These are phyloP conservation scores for Saccharomycopsis sp. DNA, from an alignment of 805 yeast genomes.

Conservation along the genomic window DNA sequence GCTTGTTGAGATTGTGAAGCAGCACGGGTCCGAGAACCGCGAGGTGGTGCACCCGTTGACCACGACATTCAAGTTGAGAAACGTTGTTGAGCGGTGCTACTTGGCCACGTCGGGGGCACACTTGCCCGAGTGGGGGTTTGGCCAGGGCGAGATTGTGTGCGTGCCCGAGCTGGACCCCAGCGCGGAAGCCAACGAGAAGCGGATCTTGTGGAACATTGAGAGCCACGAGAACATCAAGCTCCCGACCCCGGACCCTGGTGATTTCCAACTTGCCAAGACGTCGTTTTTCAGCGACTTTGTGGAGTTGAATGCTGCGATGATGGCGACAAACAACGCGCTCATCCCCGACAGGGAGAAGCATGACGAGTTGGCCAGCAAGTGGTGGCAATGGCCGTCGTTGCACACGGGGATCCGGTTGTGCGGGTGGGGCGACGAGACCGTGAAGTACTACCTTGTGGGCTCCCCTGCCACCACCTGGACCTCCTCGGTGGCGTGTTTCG, in stretches of 20 bases:
- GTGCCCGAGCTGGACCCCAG: conserved; percentile 37
- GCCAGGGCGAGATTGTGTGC: conserved; percentile 93
- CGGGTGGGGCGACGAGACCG: conserved; percentile 51
- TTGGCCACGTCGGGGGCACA: conserved; percentile 70
- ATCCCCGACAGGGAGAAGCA: conserved; percentile 67
- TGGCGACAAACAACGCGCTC: conserved; percentile 75
- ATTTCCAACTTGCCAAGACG: conserved; percentile 60
- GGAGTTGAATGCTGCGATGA: conserved; percentile 71
- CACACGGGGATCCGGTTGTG: conserved; percentile 67
- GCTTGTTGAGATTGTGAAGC: conserved; percentile 61
- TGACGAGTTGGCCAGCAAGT: conserved; percentile 58
- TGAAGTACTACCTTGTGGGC: conserved; percentile 61
- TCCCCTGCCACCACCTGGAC: conserved; percentile 75
- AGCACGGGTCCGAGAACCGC: conserved; percentile 43
- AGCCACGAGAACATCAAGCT: conserved; percentile 49
- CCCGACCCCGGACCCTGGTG: conserved; percentile 47
- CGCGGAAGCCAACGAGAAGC: conserved; percentile 53
- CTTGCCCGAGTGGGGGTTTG: conserved; percentile 96
- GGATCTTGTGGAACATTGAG: conserved; percentile 84
- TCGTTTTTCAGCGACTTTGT: conserved; percentile 67
- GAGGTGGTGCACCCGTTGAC: conserved; percentile 68
- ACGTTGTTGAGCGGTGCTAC: conserved; percentile 65
- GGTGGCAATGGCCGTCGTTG: conserved; percentile 84
- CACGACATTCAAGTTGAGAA: conserved; percentile 67
- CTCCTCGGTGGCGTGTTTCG: conserved; percentile 48